Conservation (phyloP, 345 rosid genomes). For the Adansonia digitata region DNA sequence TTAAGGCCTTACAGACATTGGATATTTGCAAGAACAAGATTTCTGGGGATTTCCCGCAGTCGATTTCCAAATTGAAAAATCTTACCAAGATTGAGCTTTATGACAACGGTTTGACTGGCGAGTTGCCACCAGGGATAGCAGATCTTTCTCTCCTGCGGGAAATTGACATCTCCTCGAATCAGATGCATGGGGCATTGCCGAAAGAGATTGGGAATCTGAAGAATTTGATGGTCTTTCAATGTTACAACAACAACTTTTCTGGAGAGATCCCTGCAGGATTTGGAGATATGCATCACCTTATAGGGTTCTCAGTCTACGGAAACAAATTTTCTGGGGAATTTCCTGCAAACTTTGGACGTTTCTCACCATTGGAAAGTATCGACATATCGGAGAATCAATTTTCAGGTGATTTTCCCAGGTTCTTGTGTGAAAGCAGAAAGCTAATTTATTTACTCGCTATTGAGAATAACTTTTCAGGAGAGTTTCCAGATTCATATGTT, state of each 20-base stretch:
- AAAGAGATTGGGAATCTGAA: slow-evolving; percentile 42
- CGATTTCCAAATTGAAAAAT: slow-evolving; percentile 47
- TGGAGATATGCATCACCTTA: slow-evolving; percentile 52
- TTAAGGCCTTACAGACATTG: slow-evolving; percentile 38
- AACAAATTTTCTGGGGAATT: slow-evolving; percentile 73
- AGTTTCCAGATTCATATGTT: slow-evolving; percentile 53
- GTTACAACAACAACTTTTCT: slow-evolving; percentile 45
- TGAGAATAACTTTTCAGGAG: slow-evolving; percentile 59
- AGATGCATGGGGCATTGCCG: slow-evolving; percentile 51
- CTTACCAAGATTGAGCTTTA: slow-evolving; percentile 62
- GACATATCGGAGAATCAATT: slow-evolving; percentile 83
- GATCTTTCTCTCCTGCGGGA: slow-evolving; percentile 47
- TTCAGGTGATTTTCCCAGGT: slow-evolving; percentile 65
- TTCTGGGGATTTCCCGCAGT: slow-evolving; percentile 48
- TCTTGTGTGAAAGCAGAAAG: slow-evolving; percentile 49
- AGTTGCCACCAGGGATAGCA: slow-evolving; percentile 53
- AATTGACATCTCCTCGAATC: slow-evolving; percentile 59
- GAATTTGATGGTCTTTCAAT: slow-evolving; percentile 51
- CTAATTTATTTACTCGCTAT: slow-evolving; percentile 50
- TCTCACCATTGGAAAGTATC: slow-evolving; percentile 44
- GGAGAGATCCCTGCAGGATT: slow-evolving; percentile 77
- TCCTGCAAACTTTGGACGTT: slow-evolving; percentile 58
- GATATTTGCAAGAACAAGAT: slow-evolving; percentile 53
- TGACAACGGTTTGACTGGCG: slow-evolving; percentile 49
- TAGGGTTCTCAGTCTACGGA: slow-evolving; percentile 49